These are phyloP conservation scores for Pseudogymnoascus sp. DNA, from an alignment of 2,329 filamentous ascomycete species.

Conservation along the genomic window DNA sequence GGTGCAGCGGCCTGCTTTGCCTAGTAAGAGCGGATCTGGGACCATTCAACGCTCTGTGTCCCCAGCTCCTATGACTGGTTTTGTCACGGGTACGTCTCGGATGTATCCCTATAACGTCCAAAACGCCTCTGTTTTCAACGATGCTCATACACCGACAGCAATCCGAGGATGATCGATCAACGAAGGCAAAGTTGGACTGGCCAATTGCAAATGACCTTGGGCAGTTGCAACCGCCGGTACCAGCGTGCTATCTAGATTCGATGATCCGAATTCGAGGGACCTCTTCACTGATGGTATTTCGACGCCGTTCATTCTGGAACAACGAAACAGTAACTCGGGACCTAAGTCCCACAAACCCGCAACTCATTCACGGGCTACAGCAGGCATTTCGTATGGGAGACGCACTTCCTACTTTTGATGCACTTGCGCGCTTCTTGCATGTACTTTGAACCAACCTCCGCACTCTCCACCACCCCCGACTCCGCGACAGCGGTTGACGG, in stretches of 20 bases:
- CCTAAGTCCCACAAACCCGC: neutral
- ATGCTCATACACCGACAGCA: conserved; percentile 30
- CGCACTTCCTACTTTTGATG: conserved; percentile 1
- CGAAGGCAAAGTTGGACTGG: neutral
- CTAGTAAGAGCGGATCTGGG: conserved; percentile 30
- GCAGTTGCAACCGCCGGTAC: neutral
- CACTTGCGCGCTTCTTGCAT: conserved; percentile 2
- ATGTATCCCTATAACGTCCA: conserved; percentile 29
- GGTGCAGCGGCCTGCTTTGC: conserved; percentile 28
- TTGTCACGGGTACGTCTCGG: conserved; percentile 40
- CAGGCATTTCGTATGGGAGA: conserved; percentile 4
- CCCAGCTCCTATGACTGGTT: conserved; percentile 39
- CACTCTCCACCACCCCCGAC: neutral
- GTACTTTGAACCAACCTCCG: neutral
- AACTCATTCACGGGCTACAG: neutral
- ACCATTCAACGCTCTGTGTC: conserved; percentile 31
- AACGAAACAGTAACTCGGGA: neutral
- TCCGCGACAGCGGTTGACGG: neutral
- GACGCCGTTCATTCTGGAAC: neutral
- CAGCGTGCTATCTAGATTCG: neutral
- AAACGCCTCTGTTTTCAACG: conserved; percentile 28
- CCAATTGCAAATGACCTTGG: neutral
- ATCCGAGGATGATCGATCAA: conserved; percentile 25
- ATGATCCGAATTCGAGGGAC: conserved; percentile 1
- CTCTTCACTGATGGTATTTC: conserved; percentile 6